phyloP scores from a whole-genome alignment of 1,139 yeast species.

The Kurtzmaniella natalensis region DNA sequence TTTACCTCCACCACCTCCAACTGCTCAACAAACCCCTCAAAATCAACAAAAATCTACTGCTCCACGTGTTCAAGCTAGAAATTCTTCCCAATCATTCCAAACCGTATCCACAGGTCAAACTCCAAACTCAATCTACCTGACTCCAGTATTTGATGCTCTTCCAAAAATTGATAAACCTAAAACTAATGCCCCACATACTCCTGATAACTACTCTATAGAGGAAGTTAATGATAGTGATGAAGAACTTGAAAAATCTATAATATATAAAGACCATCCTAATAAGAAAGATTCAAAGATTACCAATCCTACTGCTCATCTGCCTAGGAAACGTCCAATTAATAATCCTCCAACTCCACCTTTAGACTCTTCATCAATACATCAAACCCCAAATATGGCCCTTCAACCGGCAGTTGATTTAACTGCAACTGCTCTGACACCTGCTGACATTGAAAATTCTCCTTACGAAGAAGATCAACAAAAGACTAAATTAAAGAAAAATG shows the following conservation, averaged over 20 bases:
- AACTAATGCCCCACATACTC: conserved; percentile 1
- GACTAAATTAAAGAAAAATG: conserved; percentile 13
- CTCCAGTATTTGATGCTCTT: conserved; percentile 1
- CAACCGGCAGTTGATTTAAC: conserved; percentile 7
- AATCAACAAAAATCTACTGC: not conserved
- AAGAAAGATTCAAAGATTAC: not conserved
- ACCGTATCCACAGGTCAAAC: conserved; percentile 8
- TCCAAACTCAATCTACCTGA: conserved; percentile 1
- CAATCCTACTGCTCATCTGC: no score
- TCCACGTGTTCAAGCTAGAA: conserved; percentile 6
- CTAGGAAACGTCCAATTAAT: no score
- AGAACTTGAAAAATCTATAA: conserved; percentile 18
- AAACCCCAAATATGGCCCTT: conserved; percentile 4
- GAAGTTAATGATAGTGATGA: conserved; percentile 42
- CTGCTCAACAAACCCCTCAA: conserved; percentile 3
- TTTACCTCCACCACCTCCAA: conserved; percentile 28
- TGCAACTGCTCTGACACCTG: not conserved
- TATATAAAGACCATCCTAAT: not conserved
- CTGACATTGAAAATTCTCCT: conserved; percentile 1
- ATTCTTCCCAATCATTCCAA: conserved; percentile 15
- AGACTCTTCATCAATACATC: conserved; percentile 5
- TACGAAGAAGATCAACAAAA: not conserved
- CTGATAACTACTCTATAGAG: conserved; percentile 31
- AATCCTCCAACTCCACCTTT: conserved; percentile 1
- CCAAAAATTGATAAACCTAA: not conserved